Percentiles rank a stretch among this genome's conserved stretches.
Conservation (phyloP, 1,139 yeast genomes). For the Candida sojae region DNA sequence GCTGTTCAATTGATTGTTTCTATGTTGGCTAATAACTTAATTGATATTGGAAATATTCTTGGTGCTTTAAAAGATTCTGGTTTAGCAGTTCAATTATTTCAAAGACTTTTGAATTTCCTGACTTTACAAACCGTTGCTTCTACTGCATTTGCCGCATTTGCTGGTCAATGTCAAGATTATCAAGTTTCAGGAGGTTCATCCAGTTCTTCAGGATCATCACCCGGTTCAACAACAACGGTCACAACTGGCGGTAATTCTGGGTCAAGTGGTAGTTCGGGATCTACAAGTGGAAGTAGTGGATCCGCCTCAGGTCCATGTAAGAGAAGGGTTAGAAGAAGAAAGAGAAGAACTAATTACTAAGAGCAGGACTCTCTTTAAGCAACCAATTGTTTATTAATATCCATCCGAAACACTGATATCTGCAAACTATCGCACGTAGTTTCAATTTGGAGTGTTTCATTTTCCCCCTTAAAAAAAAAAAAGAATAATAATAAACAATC, state of each 20-base stretch:
- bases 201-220: slow-evolving; percentile 6
- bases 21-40: slow-evolving; percentile 32
- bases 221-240: slow-evolving; percentile 10
- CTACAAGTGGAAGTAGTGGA: slow-evolving; percentile 11
- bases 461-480: neutral
- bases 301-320: slow-evolving; percentile 25
- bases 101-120: slow-evolving; percentile 32
- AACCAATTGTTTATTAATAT: neutral
- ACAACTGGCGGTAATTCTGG: slow-evolving; percentile 8
- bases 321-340: slow-evolving; percentile 42
- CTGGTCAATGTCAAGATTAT: slow-evolving; percentile 35
- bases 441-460: neutral
- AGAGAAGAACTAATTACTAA: slow-evolving; percentile 19
- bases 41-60: slow-evolving; percentile 28
- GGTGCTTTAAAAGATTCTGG: slow-evolving; percentile 38
- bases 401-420: neutral
- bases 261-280: no score
- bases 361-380: slow-evolving; percentile 1
- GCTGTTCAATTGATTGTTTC: slow-evolving; percentile 35
- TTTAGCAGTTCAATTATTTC: slow-evolving; percentile 37
- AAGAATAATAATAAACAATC: neutral
- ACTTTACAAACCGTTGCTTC: slow-evolving; percentile 40
- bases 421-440: slow-evolving; percentile 5
- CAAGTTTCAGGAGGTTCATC: slow-evolving; percentile 9
- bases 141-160: slow-evolving; percentile 45